Evolutionary conservation across 768 basidiomycete species (phyloP), one percentile per base, ranked within the genome.

Genomic region (Boletus bicolor): DNA sequence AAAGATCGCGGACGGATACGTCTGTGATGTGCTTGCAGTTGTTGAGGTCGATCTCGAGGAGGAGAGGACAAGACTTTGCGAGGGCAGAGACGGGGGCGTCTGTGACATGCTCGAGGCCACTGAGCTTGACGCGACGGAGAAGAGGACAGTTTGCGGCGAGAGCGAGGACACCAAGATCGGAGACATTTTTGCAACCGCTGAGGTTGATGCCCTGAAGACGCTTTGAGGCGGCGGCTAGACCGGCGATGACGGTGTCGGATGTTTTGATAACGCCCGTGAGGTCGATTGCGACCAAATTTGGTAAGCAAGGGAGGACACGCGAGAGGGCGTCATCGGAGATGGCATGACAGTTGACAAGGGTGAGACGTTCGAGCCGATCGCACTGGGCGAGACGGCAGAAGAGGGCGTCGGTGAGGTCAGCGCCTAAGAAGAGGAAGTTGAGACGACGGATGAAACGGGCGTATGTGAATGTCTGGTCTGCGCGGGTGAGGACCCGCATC

Each of bases 31-130:
- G 77, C 56, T 81, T 79, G 75, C 94, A 94, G 58, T 85, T 80
- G 65, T 91, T 87, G 65, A 99, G 85, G 73, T 99, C 97, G 62
- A 98, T 85, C 72, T 99, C 97, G 54, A 99, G 82, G 26, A 99
- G 82, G 49, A 93, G 79, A 1, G 91, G 89, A 67, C 93, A 96
- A 5, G 79, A 79, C 57, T 80, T 81, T 35, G 89, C 89, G 49
- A 99, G 79, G 34, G 85, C 80, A 35, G 86, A 82, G 62, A 99
- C 78, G 28, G 93, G 79, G 26, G 70, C 71, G 64, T 96, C 91
- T 0, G 93, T 94, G 56, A 98, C 73, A 26, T 77, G 75, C 53
- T 82, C 82, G 42, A 95, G 79, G 49, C 85, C 85, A 62, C 85
- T 87, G 52, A 98, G 79, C 73, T 98, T 98, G 71, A 98, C 89